Conservation (phyloP, 441 rosid genomes). For the Geranium incanum region DNA sequence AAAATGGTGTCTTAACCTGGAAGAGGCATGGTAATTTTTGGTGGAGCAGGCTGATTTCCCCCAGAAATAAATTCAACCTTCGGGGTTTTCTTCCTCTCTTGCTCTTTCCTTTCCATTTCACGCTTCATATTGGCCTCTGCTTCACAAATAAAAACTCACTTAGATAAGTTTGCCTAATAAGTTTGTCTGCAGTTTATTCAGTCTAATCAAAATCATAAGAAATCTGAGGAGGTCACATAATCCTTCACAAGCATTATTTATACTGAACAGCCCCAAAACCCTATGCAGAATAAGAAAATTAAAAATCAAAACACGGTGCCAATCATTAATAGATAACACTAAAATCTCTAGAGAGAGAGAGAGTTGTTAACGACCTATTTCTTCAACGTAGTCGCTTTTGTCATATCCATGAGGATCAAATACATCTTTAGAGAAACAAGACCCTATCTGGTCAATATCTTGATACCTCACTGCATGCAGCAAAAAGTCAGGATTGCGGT, state of each 20-base stretch:
- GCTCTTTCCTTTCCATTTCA: constrained; percentile 86
- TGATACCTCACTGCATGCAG: constrained; percentile 91
- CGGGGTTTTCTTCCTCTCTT: constrained; percentile 72
- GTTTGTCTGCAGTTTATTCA: background rate
- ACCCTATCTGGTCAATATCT: constrained; percentile 86
- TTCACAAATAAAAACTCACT: constrained; percentile 14
- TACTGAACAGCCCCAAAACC: background rate
- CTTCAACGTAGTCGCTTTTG: constrained; percentile 68
- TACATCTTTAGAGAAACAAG: constrained; percentile 87
- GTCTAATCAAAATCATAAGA: background rate
- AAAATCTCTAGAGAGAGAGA: background rate
- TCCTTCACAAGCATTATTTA: background rate
- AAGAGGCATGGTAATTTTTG: constrained; percentile 58
- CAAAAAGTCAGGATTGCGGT: constrained; percentile 88
- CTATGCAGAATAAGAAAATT: background rate
- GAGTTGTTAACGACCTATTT: constrained; percentile 51
- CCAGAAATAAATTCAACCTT: constrained; percentile 67
- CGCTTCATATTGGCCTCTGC: constrained; percentile 74
- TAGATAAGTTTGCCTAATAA: too few relatives aligned
- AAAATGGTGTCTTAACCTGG: constrained; percentile 36
- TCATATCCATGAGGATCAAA: constrained; percentile 93
- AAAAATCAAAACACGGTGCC: background rate
- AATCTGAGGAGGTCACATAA: background rate
- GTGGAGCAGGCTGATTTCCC: constrained; percentile 54
- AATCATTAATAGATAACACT: background rate